A percentile compares a stretch with the other conserved stretches of the same genome.
Evolutionary conservation across 306 rosid species (phyloP).

Genomic region (Nissolia schottii): DNA sequence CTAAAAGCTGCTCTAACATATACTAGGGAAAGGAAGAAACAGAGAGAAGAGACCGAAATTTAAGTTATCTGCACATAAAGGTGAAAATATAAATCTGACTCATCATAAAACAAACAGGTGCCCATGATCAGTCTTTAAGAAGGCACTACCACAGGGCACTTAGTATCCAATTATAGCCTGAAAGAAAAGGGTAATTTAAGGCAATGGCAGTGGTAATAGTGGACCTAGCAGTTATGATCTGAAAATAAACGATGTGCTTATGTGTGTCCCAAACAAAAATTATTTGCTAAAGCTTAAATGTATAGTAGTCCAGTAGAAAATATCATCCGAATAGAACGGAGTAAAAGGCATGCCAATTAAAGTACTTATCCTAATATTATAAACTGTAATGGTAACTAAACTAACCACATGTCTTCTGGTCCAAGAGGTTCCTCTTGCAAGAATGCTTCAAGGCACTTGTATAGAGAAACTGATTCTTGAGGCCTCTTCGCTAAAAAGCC

Average conservation of each 20-base stretch:
- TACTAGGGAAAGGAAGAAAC: neutral
- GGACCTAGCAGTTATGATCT: neutral
- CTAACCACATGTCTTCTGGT: conserved; percentile 99
- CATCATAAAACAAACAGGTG: neutral
- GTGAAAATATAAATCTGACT: neutral
- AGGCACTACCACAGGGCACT: conserved; percentile 5
- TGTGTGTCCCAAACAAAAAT: neutral
- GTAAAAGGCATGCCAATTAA: conserved; percentile 11
- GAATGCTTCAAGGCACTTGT: conserved; percentile 95
- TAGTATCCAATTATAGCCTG: neutral
- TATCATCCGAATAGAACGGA: conserved; percentile 10
- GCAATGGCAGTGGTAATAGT: neutral
- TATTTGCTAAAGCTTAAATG: conserved; percentile 18
- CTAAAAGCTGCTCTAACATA: conserved; percentile 1
- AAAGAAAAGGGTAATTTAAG: neutral
- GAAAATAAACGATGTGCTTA: neutral
- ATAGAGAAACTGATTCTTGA: conserved; percentile 80
- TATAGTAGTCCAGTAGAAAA: conserved; percentile 7
- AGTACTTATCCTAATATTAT: conserved; percentile 9
- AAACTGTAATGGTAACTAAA: conserved; percentile 16
- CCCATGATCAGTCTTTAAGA: neutral
- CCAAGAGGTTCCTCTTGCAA: conserved; percentile 99
- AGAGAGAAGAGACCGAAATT: neutral
- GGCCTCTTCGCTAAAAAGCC: conserved; percentile 61
- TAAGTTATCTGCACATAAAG: conserved; percentile 5